Evolutionary conservation across 371 early-diverging fungal species (phyloP), one percentile per base, ranked within the genome.

Genomic region (Syncephalastrum racemosum): DNA sequence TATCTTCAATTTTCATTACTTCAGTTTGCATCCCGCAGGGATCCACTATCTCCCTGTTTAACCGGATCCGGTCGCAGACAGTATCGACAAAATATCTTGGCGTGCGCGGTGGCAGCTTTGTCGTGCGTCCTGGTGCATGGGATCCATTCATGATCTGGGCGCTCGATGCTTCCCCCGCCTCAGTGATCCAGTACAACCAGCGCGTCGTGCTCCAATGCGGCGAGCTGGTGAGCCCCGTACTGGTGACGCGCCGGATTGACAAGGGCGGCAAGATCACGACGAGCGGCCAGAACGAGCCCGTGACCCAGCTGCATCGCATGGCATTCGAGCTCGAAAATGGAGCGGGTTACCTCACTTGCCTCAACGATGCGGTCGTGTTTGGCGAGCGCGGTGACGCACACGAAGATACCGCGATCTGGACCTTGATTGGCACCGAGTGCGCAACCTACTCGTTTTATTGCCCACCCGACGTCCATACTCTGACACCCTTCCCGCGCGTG

Each of bases 261-360:
- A 81, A 82, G 59, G 86, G 83, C 18, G 85, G 24, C 66, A 77
- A 54, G 89, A 82, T 0, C 65, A 71, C 46, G 72, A 73, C 36
- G 62, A 56, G 3, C 39, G 63, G 27, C 27, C 27, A 27, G 5
- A 63, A 62, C 4, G 71, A 70, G 53, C 90, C 92, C 0, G 87
- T 94, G 1, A 88, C 89, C 4, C 93, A 92, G 67, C 73, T 94
- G 40, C 92, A 94, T 75, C 91, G 91, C 70, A 84, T 93, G 4
- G 89, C 91, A 1, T 86, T 93, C 62, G 85, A 92, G 73, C 71
- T 90, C 52, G 73, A 73, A 14, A 67, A 71, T 24, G 63, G 27
- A 7, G 56, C 47, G 2, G 19, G 18, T 44, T 90, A 89, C 27
- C 58, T 90, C 23, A 84, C 90, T 12, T 90, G 91, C 58, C 67